Evolutionary conservation across 768 basidiomycete species (phyloP).

Genomic region (Mycena leptocephala): DNA sequence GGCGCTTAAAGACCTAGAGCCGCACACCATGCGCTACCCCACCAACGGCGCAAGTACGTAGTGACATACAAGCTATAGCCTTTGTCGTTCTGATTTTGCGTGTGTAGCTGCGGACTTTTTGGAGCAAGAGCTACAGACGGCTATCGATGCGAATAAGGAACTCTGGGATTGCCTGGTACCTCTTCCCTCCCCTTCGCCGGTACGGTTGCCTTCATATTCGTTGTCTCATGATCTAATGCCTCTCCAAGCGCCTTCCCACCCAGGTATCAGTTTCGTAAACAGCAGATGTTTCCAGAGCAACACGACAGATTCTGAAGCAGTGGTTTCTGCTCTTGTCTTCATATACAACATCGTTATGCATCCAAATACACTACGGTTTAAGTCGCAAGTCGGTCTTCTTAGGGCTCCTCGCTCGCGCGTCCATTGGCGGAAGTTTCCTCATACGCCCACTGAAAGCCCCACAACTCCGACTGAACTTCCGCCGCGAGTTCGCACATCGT

Average conservation of each 20-base stretch:
- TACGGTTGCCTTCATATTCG: neutral
- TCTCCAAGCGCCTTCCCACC: neutral
- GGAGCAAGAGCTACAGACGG: neutral
- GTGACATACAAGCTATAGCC: neutral
- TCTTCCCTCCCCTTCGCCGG: neutral
- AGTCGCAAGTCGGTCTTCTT: too few relatives aligned
- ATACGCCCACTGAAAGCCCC: neutral
- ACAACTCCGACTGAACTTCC: neutral
- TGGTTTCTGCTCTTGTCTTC: too few relatives aligned
- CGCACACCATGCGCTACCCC: conserved; percentile 1
- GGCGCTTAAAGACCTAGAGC: neutral
- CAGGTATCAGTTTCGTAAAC: neutral
- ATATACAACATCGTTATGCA: too few relatives aligned
- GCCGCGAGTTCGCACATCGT: neutral
- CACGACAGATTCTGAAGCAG: neutral
- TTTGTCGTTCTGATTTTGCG: neutral
- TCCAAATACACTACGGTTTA: too few relatives aligned
- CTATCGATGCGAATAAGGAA: neutral
- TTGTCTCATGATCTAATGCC: neutral
- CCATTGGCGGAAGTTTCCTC: neutral
- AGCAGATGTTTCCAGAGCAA: neutral
- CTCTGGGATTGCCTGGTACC: conserved; percentile 2
- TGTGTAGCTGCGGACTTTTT: neutral
- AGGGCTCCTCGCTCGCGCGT: too few relatives aligned
- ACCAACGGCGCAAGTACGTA: conserved; percentile 9